These are phyloP conservation scores for Claviceps fusiformis DNA, from an alignment of 2,329 filamentous ascomycete genomes.

Conservation along the genomic window DNA sequence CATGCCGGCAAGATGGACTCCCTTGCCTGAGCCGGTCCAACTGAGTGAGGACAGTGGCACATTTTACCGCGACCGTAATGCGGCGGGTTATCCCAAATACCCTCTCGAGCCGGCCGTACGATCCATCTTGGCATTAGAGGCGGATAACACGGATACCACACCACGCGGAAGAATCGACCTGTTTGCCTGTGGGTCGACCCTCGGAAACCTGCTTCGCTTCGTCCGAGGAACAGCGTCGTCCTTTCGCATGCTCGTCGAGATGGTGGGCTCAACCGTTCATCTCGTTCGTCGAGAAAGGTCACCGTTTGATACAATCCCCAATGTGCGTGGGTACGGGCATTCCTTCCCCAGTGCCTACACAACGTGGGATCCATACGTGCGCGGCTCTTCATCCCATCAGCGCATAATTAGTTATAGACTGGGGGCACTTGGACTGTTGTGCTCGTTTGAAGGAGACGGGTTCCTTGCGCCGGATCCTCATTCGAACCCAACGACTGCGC, in stretches of 20 bases:
- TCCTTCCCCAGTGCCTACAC: slow-evolving; percentile 55
- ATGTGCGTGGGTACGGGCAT: slow-evolving; percentile 49
- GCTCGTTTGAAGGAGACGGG: slow-evolving; percentile 17
- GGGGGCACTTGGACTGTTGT: slow-evolving; percentile 12
- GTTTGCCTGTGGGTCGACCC: slow-evolving; percentile 38
- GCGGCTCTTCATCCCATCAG: slow-evolving; percentile 46
- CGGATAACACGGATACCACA: background rate
- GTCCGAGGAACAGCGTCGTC: slow-evolving; percentile 25
- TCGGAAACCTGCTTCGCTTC: slow-evolving; percentile 46
- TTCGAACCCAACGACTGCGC: background rate
- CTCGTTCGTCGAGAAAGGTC: slow-evolving; percentile 49
- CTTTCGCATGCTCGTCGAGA: slow-evolving; percentile 44
- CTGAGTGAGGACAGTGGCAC: slow-evolving; percentile 31
- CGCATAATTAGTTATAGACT: slow-evolving; percentile 16
- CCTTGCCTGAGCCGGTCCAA: slow-evolving; percentile 17
- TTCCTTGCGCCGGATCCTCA: slow-evolving; percentile 7
- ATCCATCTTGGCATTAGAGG: slow-evolving; percentile 19
- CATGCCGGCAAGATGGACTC: slow-evolving; percentile 36
- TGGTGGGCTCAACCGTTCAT: slow-evolving; percentile 38
- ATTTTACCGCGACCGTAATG: slow-evolving; percentile 42
- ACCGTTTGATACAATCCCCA: slow-evolving; percentile 39
- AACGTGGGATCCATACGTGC: slow-evolving; percentile 41
- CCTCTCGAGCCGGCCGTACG: slow-evolving; percentile 36
- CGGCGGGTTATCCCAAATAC: slow-evolving; percentile 33
- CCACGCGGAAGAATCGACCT: slow-evolving; percentile 31